These are phyloP conservation scores for Dactylellina sp. DNA, from an alignment of 2,329 filamentous ascomycete genomes.

Conservation along the genomic window DNA sequence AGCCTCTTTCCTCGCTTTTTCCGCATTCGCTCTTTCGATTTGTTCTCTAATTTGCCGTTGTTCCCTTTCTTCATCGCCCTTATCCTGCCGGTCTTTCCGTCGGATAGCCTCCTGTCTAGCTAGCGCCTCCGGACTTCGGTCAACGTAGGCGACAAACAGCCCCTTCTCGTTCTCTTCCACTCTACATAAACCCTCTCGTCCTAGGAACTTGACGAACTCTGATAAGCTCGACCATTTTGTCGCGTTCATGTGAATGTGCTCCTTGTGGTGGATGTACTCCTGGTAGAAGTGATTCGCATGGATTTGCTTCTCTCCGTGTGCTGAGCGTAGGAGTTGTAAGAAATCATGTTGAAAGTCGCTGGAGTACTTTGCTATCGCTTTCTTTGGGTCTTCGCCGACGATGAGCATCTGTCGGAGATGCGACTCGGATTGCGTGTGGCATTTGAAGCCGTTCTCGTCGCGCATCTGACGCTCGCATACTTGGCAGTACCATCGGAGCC, in stretches of 20 bases:
- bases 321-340: conserved; percentile 78
- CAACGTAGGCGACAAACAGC: conserved; percentile 87
- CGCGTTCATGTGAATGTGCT: conserved; percentile 93
- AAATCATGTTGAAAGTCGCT: conserved; percentile 86
- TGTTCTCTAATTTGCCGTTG: conserved; percentile 85
- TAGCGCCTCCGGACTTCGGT: conserved; percentile 88
- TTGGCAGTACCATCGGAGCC: conserved; percentile 89
- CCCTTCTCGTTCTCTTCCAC: conserved; percentile 93
- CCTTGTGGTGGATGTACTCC: conserved; percentile 86
- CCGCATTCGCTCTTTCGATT: conserved; percentile 71
- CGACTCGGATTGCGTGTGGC: conserved; percentile 84
- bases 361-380: conserved; percentile 83
- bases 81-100: conserved; percentile 86
- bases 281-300: conserved; percentile 95
- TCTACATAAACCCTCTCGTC: conserved; percentile 84
- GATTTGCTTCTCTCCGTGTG: conserved; percentile 90
- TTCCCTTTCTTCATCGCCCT: conserved; percentile 90
- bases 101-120: conserved; percentile 81
- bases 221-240: conserved; percentile 89
- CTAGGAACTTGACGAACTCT: conserved; percentile 88
- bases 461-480: conserved; percentile 81
- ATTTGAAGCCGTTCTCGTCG: conserved; percentile 92
- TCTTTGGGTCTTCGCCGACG: conserved; percentile 87
- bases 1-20: conserved; percentile 72
- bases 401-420: conserved; percentile 91